Evolutionary conservation across 164 flowering plant species (phyloP).

Genomic region (Cinnamomum chago): DNA sequence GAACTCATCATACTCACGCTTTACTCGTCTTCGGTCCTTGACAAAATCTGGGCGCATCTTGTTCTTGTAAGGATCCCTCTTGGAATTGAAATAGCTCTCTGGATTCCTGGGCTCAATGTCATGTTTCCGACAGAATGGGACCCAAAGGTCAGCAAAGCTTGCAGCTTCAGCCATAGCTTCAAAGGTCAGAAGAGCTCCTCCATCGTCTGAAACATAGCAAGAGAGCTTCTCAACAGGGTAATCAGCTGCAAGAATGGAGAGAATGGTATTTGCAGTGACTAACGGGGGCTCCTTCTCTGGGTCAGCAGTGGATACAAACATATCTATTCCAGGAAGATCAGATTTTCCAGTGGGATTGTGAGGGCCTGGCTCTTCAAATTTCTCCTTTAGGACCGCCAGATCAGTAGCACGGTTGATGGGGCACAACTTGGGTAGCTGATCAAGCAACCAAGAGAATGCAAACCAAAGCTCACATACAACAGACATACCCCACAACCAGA

Average conservation of each 20-base stretch:
- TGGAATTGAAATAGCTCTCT: conserved; percentile 60
- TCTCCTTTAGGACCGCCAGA: conserved; percentile 59
- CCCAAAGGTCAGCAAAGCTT: conserved; percentile 75
- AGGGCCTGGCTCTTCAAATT: conserved; percentile 57
- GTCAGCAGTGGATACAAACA: conserved; percentile 96
- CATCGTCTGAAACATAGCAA: conserved; percentile 95
- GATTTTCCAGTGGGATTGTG: conserved; percentile 65
- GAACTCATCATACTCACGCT: conserved; percentile 82
- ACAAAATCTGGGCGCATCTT: conserved; percentile 68
- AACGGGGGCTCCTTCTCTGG: conserved; percentile 95
- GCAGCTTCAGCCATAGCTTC: conserved; percentile 94
- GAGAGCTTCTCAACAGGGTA: conserved; percentile 91
- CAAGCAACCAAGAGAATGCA: conserved; percentile 92
- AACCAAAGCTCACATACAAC: conserved; percentile 90
- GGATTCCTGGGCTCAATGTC: conserved; percentile 78
- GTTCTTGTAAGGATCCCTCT: conserved; percentile 67
- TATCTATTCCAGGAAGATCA: conserved; percentile 86
- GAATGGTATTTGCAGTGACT: conserved; percentile 86
- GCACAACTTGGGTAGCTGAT: conserved; percentile 83
- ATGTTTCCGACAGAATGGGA: conserved; percentile 85
- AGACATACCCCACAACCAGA: conserved; percentile 94
- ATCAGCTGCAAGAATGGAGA: conserved; percentile 84
- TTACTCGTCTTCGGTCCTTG: conserved; percentile 65
- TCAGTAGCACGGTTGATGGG: conserved; percentile 75
- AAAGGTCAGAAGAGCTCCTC: conserved; percentile 85